Conservation (phyloP, 2,329 filamentous ascomycete genomes). For the Kalaharituber pfeilii region DNA sequence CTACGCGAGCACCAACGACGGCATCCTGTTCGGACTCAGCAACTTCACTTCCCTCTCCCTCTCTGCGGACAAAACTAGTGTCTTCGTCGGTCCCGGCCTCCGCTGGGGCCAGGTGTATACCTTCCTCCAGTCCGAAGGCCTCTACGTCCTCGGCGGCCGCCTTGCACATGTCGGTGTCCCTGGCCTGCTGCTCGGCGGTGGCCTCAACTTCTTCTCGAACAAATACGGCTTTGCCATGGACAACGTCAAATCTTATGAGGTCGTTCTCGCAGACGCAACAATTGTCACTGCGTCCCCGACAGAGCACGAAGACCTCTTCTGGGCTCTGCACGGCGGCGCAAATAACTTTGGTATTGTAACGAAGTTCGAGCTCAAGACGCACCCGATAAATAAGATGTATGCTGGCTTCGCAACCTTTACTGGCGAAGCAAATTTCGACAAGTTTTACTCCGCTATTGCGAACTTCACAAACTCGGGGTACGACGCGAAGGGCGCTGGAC, state of each 20-base stretch:
- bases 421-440: background rate
- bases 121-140: too few species aligned
- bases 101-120: conserved; percentile 23
- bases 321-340: conserved; percentile 27
- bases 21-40: conserved; percentile 27
- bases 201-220: conserved; percentile 25
- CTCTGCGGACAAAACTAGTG: conserved; percentile 22
- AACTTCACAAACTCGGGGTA: background rate
- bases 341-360: conserved; percentile 28
- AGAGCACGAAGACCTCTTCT: conserved; percentile 29
- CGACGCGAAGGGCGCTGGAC: background rate
- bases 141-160: conserved; percentile 22
- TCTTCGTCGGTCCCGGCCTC: conserved; percentile 22
- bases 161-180: conserved; percentile 24
- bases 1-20: background rate
- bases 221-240: conserved; percentile 25
- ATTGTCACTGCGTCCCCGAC: conserved; percentile 30
- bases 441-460: background rate
- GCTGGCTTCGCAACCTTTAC: conserved; percentile 1
- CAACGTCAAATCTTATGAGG: conserved; percentile 27
- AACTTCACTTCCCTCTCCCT: conserved; percentile 23
- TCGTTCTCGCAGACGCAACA: conserved; percentile 32
- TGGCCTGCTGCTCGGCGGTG: conserved; percentile 25
- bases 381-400: conserved; percentile 20
- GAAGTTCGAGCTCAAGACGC: conserved; percentile 23